Evolutionary conservation across 2,329 filamentous ascomycete species (phyloP).

Genomic region (Aspergillus proliferans): DNA sequence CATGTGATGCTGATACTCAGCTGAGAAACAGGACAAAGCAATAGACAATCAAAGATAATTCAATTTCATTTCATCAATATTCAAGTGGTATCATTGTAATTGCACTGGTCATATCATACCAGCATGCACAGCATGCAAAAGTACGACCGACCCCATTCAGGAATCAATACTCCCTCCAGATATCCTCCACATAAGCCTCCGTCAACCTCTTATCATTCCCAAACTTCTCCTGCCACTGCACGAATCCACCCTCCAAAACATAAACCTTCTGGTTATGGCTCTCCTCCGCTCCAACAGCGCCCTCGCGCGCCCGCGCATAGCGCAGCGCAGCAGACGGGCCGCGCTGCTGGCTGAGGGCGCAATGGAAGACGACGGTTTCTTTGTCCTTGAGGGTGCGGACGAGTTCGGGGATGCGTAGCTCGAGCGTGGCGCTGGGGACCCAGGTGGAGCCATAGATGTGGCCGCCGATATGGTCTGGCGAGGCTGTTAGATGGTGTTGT

Average conservation of each 20-base stretch:
- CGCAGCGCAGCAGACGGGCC: constrained; percentile 77
- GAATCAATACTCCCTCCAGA: constrained; percentile 60
- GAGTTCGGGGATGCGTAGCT: constrained; percentile 74
- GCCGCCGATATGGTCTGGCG: constrained; percentile 75
- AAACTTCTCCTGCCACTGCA: constrained; percentile 76
- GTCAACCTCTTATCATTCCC: constrained; percentile 75
- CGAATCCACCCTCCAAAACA: constrained; percentile 78
- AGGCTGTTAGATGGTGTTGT: not conserved
- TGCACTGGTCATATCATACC: not conserved
- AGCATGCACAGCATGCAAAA: not conserved
- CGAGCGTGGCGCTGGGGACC: constrained; percentile 66
- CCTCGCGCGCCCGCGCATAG: constrained; percentile 62
- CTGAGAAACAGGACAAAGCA: not conserved
- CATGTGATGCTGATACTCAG: too few species aligned
- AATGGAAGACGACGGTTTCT: constrained; percentile 88
- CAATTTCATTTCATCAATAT: not conserved
- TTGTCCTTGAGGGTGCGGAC: constrained; percentile 69
- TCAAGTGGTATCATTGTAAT: not conserved
- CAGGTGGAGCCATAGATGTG: constrained; percentile 76
- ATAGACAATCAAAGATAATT: not conserved
- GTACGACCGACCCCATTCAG: not conserved
- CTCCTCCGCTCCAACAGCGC: constrained; percentile 39
- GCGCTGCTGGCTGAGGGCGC: constrained; percentile 81
- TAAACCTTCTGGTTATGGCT: constrained; percentile 62
- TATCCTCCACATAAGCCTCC: constrained; percentile 73